Percentiles rank a stretch among this genome's conserved stretches.
These are phyloP conservation scores for Aulographum hederae DNA, from an alignment of 2,329 filamentous ascomycete genomes.

Conservation along the genomic window DNA sequence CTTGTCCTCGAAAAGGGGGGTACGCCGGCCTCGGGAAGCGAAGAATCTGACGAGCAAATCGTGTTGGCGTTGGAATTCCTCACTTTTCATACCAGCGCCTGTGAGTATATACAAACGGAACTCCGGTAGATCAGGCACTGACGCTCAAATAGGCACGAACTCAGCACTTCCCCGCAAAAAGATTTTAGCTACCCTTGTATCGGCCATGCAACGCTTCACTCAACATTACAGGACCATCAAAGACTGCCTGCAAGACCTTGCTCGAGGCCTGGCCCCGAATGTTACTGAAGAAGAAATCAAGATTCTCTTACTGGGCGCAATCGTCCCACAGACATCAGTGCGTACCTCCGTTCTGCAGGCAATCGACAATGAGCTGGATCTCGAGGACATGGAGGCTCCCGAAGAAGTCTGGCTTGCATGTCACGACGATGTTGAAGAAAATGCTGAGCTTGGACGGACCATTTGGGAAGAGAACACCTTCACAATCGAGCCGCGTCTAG, in stretches of 20 bases:
- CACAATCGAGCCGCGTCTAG: conserved; percentile 44
- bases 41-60: conserved; percentile 78
- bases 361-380: conserved; percentile 78
- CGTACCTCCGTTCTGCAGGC: conserved; percentile 73
- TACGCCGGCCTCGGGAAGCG: conserved; percentile 44
- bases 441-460: conserved; percentile 60
- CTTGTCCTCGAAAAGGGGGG: conserved; percentile 64
- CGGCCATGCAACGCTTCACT: conserved; percentile 71
- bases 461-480: conserved; percentile 95
- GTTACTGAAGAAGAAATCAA: conserved; percentile 55
- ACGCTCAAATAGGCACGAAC: conserved; percentile 42
- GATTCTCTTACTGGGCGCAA: conserved; percentile 58
- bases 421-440: conserved; percentile 81
- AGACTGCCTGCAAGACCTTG: conserved; percentile 76
- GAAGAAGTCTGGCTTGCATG: conserved; percentile 87
- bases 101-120: no score
- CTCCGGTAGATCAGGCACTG: no score
- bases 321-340: conserved; percentile 63
- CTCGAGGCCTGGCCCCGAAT: conserved; percentile 67
- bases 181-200: conserved; percentile 52
- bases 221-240: conserved; percentile 93
- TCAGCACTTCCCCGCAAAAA: conserved; percentile 57
- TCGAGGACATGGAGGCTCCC: conserved; percentile 71
- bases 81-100: conserved; percentile 71
- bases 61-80: conserved; percentile 78